A percentile compares a stretch with the other conserved stretches of the same genome.
Evolutionary conservation across 495 filamentous ascomycete species (phyloP).

Genomic region (Talaromyces proteolyticus): DNA sequence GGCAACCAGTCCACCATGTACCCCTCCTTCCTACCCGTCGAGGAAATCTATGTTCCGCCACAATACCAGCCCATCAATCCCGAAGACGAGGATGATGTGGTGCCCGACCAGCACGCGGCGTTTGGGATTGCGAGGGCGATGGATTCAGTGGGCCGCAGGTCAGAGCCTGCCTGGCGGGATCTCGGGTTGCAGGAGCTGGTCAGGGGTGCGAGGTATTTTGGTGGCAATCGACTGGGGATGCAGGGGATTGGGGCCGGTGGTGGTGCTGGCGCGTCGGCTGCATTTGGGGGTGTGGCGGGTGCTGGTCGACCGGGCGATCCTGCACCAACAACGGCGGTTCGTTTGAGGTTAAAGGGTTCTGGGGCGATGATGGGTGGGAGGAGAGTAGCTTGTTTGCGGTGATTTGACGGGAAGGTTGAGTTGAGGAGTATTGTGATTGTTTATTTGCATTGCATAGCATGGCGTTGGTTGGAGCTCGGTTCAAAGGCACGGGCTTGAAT

Average conservation of each 20-base stretch:
- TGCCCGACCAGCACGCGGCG: slow-evolving; percentile 94
- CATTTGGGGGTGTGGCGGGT: slow-evolving; percentile 7
- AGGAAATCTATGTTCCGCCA: slow-evolving; percentile 82
- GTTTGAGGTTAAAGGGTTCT: slow-evolving; percentile 25
- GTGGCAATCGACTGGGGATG: slow-evolving; percentile 50
- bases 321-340: neutral
- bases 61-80: slow-evolving; percentile 92
- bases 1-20: slow-evolving; percentile 23
- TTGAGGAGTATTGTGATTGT: too few relatives aligned
- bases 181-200: slow-evolving; percentile 70
- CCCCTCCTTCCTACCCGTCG: slow-evolving; percentile 43
- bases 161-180: slow-evolving; percentile 82
- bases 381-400: slow-evolving; percentile 30
- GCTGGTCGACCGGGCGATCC: neutral
- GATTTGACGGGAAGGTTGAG: slow-evolving; percentile 6
- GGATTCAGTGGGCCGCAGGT: slow-evolving; percentile 35
- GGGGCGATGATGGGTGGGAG: slow-evolving; percentile 35
- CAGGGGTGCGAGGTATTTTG: slow-evolving; percentile 22
- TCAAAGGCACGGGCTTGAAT: too few relatives aligned
- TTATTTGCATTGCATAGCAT: too few relatives aligned
- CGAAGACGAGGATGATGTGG: slow-evolving; percentile 96
- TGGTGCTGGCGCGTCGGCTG: slow-evolving; percentile 14
- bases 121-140: slow-evolving; percentile 90
- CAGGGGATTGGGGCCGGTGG: slow-evolving; percentile 45
- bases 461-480: too few relatives aligned